Percentiles rank a stretch among this genome's conserved stretches.
Conservation (phyloP, 2,329 filamentous ascomycete species). For the Pseudocercospora vitis region DNA sequence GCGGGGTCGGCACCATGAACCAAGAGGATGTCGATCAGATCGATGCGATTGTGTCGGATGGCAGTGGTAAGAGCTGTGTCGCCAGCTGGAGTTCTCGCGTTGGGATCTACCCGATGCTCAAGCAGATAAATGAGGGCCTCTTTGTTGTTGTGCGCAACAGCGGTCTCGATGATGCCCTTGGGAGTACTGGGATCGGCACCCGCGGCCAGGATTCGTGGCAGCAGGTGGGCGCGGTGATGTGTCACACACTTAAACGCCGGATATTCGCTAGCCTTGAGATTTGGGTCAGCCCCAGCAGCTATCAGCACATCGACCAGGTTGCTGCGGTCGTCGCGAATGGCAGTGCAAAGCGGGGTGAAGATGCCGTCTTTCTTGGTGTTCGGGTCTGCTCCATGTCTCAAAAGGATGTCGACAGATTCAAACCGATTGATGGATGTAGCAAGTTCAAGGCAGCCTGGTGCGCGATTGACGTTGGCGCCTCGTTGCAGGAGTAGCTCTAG, state of each 20-base stretch:
- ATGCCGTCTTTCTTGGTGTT: slow-evolving; percentile 65
- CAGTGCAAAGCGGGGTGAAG: slow-evolving; percentile 67
- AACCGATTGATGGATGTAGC: slow-evolving; percentile 64
- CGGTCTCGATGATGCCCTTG: slow-evolving; percentile 66
- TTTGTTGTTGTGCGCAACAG: slow-evolving; percentile 61
- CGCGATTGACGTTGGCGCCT: slow-evolving; percentile 59
- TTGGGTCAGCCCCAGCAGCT: slow-evolving; percentile 53
- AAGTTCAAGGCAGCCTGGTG: slow-evolving; percentile 67
- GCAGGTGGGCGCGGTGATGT: slow-evolving; percentile 61
- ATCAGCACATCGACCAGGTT: slow-evolving; percentile 64
- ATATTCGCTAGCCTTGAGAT: slow-evolving; percentile 61
- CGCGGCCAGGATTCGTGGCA: slow-evolving; percentile 60
- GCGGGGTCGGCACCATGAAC: slow-evolving; percentile 61
- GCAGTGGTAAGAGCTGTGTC: slow-evolving; percentile 65
- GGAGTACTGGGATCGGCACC: slow-evolving; percentile 61
- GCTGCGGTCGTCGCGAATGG: slow-evolving; percentile 64
- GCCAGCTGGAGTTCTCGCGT: slow-evolving; percentile 57
- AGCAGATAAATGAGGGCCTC: slow-evolving; percentile 62
- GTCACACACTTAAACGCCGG: slow-evolving; percentile 69
- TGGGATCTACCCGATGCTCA: slow-evolving; percentile 60
- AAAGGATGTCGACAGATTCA: slow-evolving; percentile 60
- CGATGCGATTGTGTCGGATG: slow-evolving; percentile 59
- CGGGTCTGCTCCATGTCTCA: slow-evolving; percentile 60
- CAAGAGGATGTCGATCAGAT: slow-evolving; percentile 61
- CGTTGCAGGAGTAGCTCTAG: slow-evolving; percentile 55